phyloP scores from a whole-genome alignment of 345 rosid species.

The Moricandia arvensis region DNA sequence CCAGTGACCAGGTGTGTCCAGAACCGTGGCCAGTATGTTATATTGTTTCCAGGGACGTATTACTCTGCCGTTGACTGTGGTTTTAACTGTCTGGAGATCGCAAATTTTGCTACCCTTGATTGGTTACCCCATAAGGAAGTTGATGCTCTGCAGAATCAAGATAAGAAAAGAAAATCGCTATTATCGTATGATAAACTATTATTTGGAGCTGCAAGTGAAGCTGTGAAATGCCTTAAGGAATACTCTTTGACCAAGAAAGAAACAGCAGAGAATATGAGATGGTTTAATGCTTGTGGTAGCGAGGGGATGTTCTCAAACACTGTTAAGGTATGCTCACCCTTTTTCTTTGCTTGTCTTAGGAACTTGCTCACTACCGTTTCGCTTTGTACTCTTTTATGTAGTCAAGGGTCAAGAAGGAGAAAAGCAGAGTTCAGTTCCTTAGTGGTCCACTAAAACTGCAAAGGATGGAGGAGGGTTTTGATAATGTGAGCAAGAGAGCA shows the following conservation, averaged over 20 bases:
- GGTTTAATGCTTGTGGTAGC: constrained; percentile 54
- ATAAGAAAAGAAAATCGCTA: constrained; percentile 43
- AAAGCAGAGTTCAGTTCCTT: constrained; percentile 49
- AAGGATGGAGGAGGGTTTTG: constrained; percentile 49
- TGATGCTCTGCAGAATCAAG: constrained; percentile 52
- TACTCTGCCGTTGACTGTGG: constrained; percentile 66
- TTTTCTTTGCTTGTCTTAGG: background rate
- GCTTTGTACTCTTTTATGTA: constrained; percentile 29
- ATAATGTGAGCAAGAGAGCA: constrained; percentile 49
- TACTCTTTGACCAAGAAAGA: constrained; percentile 39
- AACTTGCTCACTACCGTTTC: constrained; percentile 3
- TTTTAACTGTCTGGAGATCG: constrained; percentile 64
- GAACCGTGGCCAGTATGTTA: constrained; percentile 68
- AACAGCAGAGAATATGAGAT: constrained; percentile 40
- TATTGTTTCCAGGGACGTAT: constrained; percentile 62
- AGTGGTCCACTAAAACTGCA: constrained; percentile 38
- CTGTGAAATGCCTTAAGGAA: constrained; percentile 61
- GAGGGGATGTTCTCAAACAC: constrained; percentile 57
- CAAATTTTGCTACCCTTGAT: constrained; percentile 64
- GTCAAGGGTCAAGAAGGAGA: constrained; percentile 57
- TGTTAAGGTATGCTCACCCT: constrained; percentile 48
- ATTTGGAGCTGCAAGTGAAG: constrained; percentile 58
- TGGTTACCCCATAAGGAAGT: constrained; percentile 73
- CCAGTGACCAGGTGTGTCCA: constrained; percentile 66
- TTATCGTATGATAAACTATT: constrained; percentile 68